phyloP scores from a whole-genome alignment of 1,139 yeast species.

The Hyphopichia burtonii region DNA sequence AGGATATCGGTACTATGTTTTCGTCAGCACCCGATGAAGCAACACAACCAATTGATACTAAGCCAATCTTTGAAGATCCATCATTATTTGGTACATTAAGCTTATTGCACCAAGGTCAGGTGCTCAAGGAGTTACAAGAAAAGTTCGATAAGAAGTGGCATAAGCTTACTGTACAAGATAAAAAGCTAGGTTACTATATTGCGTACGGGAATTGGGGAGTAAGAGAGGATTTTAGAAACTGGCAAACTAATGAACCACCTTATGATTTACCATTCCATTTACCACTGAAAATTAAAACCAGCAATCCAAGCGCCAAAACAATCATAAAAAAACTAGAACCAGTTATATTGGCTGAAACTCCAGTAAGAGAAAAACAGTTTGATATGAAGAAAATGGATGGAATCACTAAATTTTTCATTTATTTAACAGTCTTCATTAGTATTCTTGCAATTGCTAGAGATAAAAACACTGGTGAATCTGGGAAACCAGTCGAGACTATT shows the following conservation, averaged over 20 bases:
- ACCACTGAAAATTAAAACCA: conserved; percentile 30
- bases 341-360: conserved; percentile 48
- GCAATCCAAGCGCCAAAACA: conserved; percentile 23
- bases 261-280: conserved; percentile 56
- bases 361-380: conserved; percentile 49
- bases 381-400: conserved; percentile 54
- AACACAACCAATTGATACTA: conserved; percentile 53
- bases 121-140: conserved; percentile 52
- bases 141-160: conserved; percentile 55
- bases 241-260: conserved; percentile 43
- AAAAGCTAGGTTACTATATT: conserved; percentile 53
- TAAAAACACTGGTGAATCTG: conserved; percentile 49
- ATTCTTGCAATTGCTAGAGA: conserved; percentile 50
- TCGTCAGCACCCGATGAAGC: conserved; percentile 35
- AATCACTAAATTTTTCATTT: conserved; percentile 51
- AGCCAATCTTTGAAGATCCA: conserved; percentile 51
- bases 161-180: conserved; percentile 41
- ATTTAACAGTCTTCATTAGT: conserved; percentile 40
- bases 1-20: conserved; percentile 42
- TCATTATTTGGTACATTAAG: conserved; percentile 41
- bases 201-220: conserved; percentile 67
- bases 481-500: conserved; percentile 40
- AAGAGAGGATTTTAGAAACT: conserved; percentile 52
- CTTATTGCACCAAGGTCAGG: conserved; percentile 58
- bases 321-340: conserved; percentile 27